Evolutionary conservation across 176 grass and related monocot species (phyloP).

Genomic region (Cenchrus americanus): DNA sequence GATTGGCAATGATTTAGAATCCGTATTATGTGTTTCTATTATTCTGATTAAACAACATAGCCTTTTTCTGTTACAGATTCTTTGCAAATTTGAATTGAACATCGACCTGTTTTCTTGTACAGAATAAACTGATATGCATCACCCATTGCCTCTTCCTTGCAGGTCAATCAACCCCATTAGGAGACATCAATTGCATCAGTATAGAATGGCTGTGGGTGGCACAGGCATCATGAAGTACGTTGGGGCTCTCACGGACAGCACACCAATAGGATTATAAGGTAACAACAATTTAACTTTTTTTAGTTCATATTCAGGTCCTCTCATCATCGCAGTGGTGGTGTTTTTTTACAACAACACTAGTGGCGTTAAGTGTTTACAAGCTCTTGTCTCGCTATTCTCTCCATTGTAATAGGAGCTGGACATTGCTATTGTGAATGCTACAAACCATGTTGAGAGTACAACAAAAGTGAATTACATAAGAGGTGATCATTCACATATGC

Average conservation of each 20-base stretch:
- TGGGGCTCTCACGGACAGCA: slow-evolving; percentile 89
- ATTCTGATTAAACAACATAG: background rate
- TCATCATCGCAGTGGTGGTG: background rate
- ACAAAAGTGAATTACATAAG: slow-evolving; percentile 90
- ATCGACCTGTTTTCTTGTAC: no score
- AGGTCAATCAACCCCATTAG: background rate
- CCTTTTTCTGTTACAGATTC: background rate
- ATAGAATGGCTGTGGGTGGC: slow-evolving; percentile 78
- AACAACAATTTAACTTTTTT: background rate
- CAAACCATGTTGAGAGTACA: slow-evolving; percentile 77
- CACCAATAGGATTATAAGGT: slow-evolving; percentile 97
- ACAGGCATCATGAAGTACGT: no score
- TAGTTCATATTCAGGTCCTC: background rate
- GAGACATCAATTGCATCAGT: background rate
- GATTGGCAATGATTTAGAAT: background rate
- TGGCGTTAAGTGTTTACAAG: no score
- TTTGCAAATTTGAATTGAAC: background rate
- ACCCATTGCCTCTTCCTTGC: background rate
- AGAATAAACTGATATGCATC: background rate
- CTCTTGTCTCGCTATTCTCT: no score
- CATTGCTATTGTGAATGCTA: slow-evolving; percentile 93
- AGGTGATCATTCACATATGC: slow-evolving; percentile 46
- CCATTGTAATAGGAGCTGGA: slow-evolving; percentile 71
- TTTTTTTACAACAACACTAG: no score
- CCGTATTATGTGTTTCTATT: background rate